These are phyloP conservation scores for Cyclotella kingstonii DNA, from an alignment of 108 stramenopile genomes.

Conservation along the genomic window DNA sequence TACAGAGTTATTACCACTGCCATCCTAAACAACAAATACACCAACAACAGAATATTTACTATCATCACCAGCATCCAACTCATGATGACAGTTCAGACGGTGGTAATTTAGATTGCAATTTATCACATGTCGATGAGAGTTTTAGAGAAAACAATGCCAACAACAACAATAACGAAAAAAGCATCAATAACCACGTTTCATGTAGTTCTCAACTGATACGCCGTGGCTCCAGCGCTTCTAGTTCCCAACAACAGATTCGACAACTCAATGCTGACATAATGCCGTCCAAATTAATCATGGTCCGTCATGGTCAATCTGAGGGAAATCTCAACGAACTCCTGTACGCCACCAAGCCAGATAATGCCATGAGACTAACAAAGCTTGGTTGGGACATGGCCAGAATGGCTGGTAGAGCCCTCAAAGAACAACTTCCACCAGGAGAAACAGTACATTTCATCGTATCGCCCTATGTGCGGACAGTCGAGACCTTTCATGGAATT, in stretches of 20 bases:
- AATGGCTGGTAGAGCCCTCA: conserved; percentile 61
- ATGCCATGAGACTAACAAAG: conserved; percentile 76
- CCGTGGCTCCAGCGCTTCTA: conserved; percentile 1
- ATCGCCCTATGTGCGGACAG: conserved; percentile 80
- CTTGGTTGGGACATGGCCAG: conserved; percentile 84
- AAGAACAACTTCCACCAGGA: conserved; percentile 48
- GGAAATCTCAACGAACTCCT: conserved; percentile 79
- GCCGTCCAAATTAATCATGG: conserved; percentile 76
- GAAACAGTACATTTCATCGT: conserved; percentile 83
- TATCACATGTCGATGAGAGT: no score
- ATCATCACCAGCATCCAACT: no score
- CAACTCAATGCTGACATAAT: conserved; percentile 74
- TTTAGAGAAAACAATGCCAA: no score
- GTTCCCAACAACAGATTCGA: conserved; percentile 23
- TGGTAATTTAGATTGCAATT: no score
- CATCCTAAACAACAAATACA: no score
- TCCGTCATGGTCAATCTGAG: conserved; percentile 83
- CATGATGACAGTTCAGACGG: no score
- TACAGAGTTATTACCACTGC: no score
- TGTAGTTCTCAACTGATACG: not conserved
- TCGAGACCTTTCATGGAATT: conserved; percentile 89
- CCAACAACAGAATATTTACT: no score
- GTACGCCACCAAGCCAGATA: conserved; percentile 80
- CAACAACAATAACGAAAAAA: not conserved
- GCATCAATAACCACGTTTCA: conserved; percentile 4